Evolutionary conservation across 371 early-diverging fungal genomes (phyloP), one percentile per base, ranked within the genome.

Genomic region (Zancudomyces culisetae): DNA sequence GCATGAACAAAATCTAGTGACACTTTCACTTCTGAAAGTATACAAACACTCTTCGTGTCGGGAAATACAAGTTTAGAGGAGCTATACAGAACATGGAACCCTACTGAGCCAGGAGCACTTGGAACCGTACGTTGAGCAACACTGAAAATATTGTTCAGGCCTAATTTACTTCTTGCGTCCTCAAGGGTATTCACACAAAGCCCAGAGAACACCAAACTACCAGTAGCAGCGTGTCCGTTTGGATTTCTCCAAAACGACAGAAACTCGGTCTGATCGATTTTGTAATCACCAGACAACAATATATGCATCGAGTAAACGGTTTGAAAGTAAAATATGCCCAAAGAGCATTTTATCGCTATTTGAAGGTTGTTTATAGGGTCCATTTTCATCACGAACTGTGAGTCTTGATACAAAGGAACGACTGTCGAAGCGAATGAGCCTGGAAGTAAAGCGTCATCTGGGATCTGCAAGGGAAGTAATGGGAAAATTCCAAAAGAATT

Each of bases 241-340:
- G 57, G 50, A 6, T 55, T 42, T 50, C 55, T 49, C 68, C 68
- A 69, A 53, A 60, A 45, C 21, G 56, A 58, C 53, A 69, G 41
- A 43, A 68, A 69, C 42, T 21, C 18, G 43, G 55, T 56, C 57
- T 69, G 70, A 30, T 62, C 69, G 49, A 63, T 42, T 49, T 46
- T 41, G 10, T 58, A 68, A 27, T 22, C 42, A 43, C 72, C 71
- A 18, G 41, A 55, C 1, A 70, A 51, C 52, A 72, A 42, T 19
- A 72, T 58, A 43, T 70, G 69, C 48, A 72, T 42, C 46, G 73
- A 70, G 46, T 45, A 60, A 43, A 52, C 60, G 15, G 66, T 61
- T 51, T 70, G 68, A 55, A 79, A 80, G 59, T 81, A 82, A 52
- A 67, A 81, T 0, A 80, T 60, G 20, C 78, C 81, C 1, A 59